These are phyloP conservation scores for Scorias spongiosa DNA, from an alignment of 2,329 filamentous ascomycete species.

Conservation along the genomic window DNA sequence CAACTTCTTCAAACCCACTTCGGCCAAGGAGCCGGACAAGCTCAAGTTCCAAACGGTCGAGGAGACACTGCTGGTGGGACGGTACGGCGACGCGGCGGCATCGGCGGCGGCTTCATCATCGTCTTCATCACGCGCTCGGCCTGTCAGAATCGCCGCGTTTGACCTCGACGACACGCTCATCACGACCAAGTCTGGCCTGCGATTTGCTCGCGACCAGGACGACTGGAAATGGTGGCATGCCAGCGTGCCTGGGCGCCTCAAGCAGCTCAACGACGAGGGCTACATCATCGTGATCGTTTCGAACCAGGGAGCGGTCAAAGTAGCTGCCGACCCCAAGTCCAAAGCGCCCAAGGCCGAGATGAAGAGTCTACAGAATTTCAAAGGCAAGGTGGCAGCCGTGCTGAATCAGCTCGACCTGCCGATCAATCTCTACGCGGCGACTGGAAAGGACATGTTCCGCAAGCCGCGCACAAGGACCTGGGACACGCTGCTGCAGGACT, in stretches of 20 bases:
- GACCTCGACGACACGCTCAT: slow-evolving; percentile 83
- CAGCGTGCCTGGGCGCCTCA: slow-evolving; percentile 51
- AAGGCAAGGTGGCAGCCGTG: slow-evolving; percentile 58
- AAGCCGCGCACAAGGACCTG: slow-evolving; percentile 90
- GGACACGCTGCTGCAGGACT: slow-evolving; percentile 45
- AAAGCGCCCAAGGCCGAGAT: slow-evolving; percentile 53
- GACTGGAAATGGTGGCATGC: slow-evolving; percentile 95
- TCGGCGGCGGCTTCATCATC: neutral
- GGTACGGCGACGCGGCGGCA: slow-evolving; percentile 32
- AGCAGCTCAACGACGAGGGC: slow-evolving; percentile 54
- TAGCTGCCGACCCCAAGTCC: slow-evolving; percentile 50
- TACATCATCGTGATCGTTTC: slow-evolving; percentile 68
- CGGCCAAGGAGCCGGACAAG: slow-evolving; percentile 66
- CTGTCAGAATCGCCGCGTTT: slow-evolving; percentile 54
- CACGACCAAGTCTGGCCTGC: slow-evolving; percentile 62
- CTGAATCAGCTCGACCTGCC: slow-evolving; percentile 61
- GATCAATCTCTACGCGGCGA: slow-evolving; percentile 71
- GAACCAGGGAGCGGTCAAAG: slow-evolving; percentile 72
- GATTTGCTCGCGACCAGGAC: slow-evolving; percentile 49
- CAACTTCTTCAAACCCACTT: slow-evolving; percentile 76
- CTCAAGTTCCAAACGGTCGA: slow-evolving; percentile 54
- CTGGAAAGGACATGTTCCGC: slow-evolving; percentile 62
- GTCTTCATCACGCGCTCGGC: slow-evolving; percentile 10
- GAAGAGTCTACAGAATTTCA: slow-evolving; percentile 63
- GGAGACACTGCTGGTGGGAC: slow-evolving; percentile 61